Evolutionary conservation across 1,139 yeast genomes (phyloP), one percentile per base, ranked within the genome.

Genomic region (Suhomyces bribrorum): DNA sequence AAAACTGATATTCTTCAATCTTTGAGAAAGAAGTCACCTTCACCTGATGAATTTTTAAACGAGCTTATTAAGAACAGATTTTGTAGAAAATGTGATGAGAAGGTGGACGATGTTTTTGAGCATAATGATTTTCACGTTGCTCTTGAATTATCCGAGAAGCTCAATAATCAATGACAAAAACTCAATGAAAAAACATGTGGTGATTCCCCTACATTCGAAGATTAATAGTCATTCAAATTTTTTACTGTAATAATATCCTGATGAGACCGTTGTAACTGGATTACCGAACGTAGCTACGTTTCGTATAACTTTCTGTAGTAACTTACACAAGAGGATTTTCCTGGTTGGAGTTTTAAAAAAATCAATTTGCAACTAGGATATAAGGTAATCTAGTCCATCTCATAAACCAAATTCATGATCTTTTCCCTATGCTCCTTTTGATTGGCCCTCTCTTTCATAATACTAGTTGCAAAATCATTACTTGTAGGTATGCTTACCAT

Each of bases 401-500:
- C 62, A 29, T 63, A 47, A 5, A 73, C 77, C 42, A 73, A 57
- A 24, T 62, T 61, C 62, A 75, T 66, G 42, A 73, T 70, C 44
- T 62, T 60, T 44, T 66, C 66, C 33, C 65, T 64, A 48, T 73
- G 70, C 24, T 56, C 59, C 38, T 56, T 57, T 46, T 60, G 58
- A 45, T 64, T 53, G 41, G 62, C 63, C 47, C 63, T 55, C 47
- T 67, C 61, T 47, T 60, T 49, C 45, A 63, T 32, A 27, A 65
- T 43, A 29, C 68, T 55, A 26, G 73, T 64, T 0, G 78, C 81
- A 50, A 81, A 69, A 32, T 61, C 68, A 14, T 69, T 70, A 44
- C 75, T 66, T 2, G 68, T 58, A 0, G 85, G 83, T 24, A 83
- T 57, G 5, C 56, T 57, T 18, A 82, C 57, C 20, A 65, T 70